Base-by-base conservation (phyloP, 371 early-diverging fungal genomes). In the Actinomortierella ambigua region DNA sequence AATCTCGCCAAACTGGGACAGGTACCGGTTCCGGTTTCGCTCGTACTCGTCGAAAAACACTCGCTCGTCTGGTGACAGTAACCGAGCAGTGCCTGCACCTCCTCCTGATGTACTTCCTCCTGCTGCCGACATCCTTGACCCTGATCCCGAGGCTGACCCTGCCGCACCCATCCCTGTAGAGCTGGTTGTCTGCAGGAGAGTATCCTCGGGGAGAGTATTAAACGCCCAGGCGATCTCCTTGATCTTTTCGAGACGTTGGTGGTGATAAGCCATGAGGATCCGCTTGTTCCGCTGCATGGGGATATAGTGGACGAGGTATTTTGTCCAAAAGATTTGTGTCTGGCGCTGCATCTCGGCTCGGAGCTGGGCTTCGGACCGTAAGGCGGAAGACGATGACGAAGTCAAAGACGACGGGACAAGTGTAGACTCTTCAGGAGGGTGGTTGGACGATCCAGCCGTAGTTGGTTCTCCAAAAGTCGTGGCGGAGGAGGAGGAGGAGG, bases 231-330 rank as follows among this genome's bases (percentile, higher is more conserved):
- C 76, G n/a, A 92, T 69, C 34, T 86, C 85, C 64, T 86, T 84
- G 46, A 96, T 63, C 50, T 86, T 85, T 56, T 89, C 86, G 22
- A 88, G 44, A 1, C 97, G 86, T 24, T 89, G 86, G 11, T 82
- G 81, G 59, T 94, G 94, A 68, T 97, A 97, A 2, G 94, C 94
- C 69, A 96, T 87, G n/a, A 97, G 77, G 15, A 91, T 87, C 2
- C 95, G 90, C 53, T 95, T 95, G 84, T 92, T 93, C 29, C 95
- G 82, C 50, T 83, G 82, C 22, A 90, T 68, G 14, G 85, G 71
- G 20, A 82, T 71, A 50, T 84, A 79, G 49, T 87, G 82, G 39
- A 93, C 69, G 14, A 59, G 46, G 41, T 73, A 70, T 42, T 73
- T 69, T 53, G 70, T 76, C 75, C 67, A 63, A 57, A 68, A 71